A percentile compares a stretch with the other conserved stretches of the same genome.
These are phyloP conservation scores for Gracilariopsis chorda DNA, from an alignment of 23 red algal species.

Conservation along the genomic window DNA sequence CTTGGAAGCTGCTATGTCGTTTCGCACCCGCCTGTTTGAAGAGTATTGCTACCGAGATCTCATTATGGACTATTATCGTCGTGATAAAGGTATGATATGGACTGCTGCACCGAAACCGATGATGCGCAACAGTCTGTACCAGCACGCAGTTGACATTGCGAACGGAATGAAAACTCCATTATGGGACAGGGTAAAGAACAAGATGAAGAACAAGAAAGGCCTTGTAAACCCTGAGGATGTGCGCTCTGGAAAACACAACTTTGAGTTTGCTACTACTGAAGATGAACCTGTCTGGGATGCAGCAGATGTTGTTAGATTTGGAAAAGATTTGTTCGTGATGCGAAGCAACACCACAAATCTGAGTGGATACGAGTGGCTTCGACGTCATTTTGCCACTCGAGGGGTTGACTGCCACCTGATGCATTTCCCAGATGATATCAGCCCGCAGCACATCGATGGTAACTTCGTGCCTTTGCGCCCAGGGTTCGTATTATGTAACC, in stretches of 20 bases:
- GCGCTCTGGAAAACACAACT: not conserved
- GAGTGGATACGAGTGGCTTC: slow-evolving; percentile 26
- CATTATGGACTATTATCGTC: slow-evolving; percentile 19
- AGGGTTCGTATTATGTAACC: slow-evolving; percentile 21
- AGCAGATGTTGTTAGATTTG: slow-evolving; percentile 3
- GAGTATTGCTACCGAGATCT: slow-evolving; percentile 36
- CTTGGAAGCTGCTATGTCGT: slow-evolving; percentile 5
- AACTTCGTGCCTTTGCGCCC: slow-evolving; percentile 29
- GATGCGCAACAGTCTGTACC: slow-evolving; percentile 27
- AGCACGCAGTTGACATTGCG: not conserved
- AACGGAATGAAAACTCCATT: not conserved
- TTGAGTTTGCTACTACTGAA: slow-evolving; percentile 16
- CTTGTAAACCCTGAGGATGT: not conserved
- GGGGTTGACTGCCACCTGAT: slow-evolving; percentile 11
- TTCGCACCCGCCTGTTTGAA: slow-evolving; percentile 17
- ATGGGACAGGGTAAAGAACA: slow-evolving; percentile 8
- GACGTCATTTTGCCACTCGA: slow-evolving; percentile 1
- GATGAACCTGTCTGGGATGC: slow-evolving; percentile 38
- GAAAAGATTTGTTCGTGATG: slow-evolving; percentile 20
- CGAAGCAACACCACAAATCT: slow-evolving; percentile 34
- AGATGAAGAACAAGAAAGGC: not conserved
- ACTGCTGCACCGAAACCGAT: slow-evolving; percentile 26
- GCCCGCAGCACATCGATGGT: slow-evolving; percentile 35
- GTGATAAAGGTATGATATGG: slow-evolving; percentile 29
- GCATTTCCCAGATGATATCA: slow-evolving; percentile 32